phyloP scores from a whole-genome alignment of 2,329 filamentous ascomycete species.

The Phaeosphaeriaceae sp. region DNA sequence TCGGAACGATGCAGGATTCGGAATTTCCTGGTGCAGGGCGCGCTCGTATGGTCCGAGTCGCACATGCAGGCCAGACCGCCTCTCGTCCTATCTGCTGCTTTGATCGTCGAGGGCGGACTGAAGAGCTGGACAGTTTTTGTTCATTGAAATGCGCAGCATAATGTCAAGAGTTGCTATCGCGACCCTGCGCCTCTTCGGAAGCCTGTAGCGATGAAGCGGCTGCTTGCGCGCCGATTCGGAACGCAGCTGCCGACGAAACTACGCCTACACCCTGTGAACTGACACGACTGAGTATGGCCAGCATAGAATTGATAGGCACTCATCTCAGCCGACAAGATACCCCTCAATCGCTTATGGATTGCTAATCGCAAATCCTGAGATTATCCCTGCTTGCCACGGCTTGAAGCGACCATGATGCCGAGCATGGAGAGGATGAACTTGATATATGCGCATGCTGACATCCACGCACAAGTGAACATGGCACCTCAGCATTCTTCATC shows the following conservation, averaged over 20 bases:
- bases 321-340: not conserved
- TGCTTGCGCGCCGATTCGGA: not conserved
- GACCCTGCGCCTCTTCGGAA: not conserved
- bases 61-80: not conserved
- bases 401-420: not conserved
- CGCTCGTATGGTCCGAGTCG: not conserved
- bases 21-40: no score
- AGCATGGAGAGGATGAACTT: not conserved
- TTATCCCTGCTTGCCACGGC: not conserved
- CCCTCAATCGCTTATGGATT: not conserved
- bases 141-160: not conserved
- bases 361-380: not conserved
- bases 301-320: not conserved
- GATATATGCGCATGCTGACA: not conserved
- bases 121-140: not conserved
- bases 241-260: not conserved
- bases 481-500: not conserved
- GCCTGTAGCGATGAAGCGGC: not conserved
- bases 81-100: not conserved
- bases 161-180: not conserved
- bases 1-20: no score
- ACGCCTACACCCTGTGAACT: not conserved
- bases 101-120: not conserved
- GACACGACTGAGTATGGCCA: not conserved
- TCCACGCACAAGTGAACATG: not conserved